phyloP scores from a whole-genome alignment of 2,329 filamentous ascomycete genomes.

The Hypoxylon sp. region DNA sequence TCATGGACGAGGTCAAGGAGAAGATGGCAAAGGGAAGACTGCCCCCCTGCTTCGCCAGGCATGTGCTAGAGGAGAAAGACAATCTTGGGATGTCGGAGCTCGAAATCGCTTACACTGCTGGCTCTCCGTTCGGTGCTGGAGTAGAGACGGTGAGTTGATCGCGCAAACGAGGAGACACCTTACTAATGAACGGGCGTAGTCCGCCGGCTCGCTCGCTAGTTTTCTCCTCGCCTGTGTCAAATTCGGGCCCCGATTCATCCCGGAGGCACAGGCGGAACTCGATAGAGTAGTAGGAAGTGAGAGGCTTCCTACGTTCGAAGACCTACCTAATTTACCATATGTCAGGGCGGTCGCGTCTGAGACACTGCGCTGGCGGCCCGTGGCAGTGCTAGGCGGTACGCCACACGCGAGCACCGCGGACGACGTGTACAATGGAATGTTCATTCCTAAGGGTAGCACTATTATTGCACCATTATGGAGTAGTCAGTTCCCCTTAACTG shows the following conservation, averaged over 20 bases:
- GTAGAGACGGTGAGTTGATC: constrained; percentile 55
- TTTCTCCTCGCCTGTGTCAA: constrained; percentile 65
- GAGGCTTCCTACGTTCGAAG: constrained; percentile 54
- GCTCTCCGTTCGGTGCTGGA: constrained; percentile 59
- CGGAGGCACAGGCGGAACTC: constrained; percentile 55
- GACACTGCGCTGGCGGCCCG: constrained; percentile 56
- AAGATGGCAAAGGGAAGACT: constrained; percentile 50
- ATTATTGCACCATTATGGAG: constrained; percentile 58
- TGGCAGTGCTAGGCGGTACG: constrained; percentile 58
- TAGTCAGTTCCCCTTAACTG: constrained; percentile 50
- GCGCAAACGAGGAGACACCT: not conserved
- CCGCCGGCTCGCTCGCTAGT: constrained; percentile 60
- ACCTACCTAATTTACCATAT: constrained; percentile 52
- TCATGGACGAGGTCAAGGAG: constrained; percentile 56
- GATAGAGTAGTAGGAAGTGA: constrained; percentile 54
- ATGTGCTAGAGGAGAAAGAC: constrained; percentile 56
- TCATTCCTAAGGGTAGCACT: constrained; percentile 58
- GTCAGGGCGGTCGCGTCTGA: constrained; percentile 54
- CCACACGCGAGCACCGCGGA: constrained; percentile 61
- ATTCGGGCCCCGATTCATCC: constrained; percentile 62
- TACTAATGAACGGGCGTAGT: constrained; percentile 47
- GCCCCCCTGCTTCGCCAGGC: constrained; percentile 57
- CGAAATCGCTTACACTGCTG: constrained; percentile 59
- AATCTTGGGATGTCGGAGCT: constrained; percentile 56
- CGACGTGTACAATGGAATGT: constrained; percentile 56